Evolutionary conservation across 768 basidiomycete genomes (phyloP).

Genomic region (Peribolospora kevripleyi): DNA sequence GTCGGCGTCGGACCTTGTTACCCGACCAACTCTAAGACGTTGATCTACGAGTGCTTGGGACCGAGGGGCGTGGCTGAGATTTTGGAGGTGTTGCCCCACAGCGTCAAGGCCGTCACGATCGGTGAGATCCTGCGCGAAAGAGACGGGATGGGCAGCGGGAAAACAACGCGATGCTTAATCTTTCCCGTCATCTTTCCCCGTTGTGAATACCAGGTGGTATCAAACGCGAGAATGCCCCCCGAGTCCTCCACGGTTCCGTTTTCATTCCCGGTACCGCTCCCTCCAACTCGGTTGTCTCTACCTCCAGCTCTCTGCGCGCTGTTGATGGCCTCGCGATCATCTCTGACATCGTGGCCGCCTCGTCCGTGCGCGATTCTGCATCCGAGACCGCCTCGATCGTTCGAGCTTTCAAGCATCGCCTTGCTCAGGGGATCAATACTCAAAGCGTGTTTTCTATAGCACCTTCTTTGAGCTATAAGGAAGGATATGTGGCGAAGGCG

Average conservation of each 20-base stretch:
- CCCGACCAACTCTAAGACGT: constrained; percentile 52
- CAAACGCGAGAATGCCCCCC: constrained; percentile 48
- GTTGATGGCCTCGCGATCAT: constrained; percentile 73
- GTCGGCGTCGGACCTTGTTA: constrained; percentile 71
- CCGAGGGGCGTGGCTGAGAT: constrained; percentile 46
- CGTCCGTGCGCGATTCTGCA: constrained; percentile 24
- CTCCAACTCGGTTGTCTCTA: constrained; percentile 1
- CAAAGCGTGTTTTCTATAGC: too few species aligned
- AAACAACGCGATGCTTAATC: too few species aligned
- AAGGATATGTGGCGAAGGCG: too few species aligned
- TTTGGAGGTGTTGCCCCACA: constrained; percentile 39
- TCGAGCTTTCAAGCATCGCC: too few species aligned
- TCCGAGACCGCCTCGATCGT: too few species aligned
- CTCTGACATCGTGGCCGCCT: constrained; percentile 54
- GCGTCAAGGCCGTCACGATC: constrained; percentile 57
- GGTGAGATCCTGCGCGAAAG: constrained; percentile 27
- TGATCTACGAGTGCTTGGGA: constrained; percentile 40
- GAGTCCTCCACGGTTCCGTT: constrained; percentile 46
- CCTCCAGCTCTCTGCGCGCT: constrained; percentile 24
- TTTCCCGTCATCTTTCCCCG: background rate
- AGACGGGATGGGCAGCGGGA: background rate
- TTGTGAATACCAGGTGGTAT: constrained; percentile 42
- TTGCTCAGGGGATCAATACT: too few species aligned
- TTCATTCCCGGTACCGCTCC: constrained; percentile 18
- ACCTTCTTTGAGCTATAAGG: too few species aligned